Evolutionary conservation across 805 yeast species (phyloP).

Genomic region (Jamesozyma gamospora): DNA sequence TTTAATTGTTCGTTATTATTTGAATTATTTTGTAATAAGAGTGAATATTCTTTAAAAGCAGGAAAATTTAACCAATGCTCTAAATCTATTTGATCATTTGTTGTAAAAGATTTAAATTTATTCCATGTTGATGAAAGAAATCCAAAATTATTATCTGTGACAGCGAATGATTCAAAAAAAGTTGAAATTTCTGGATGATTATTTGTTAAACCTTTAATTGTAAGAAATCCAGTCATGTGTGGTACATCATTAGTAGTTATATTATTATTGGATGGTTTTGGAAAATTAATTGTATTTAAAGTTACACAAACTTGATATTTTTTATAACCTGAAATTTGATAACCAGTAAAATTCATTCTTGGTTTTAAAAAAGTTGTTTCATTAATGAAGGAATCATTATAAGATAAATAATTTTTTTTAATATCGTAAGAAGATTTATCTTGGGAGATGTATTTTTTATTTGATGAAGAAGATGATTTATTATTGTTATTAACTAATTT

Average conservation of each 20-base stretch:
- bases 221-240: constrained; percentile 50
- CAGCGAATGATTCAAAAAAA: constrained; percentile 44
- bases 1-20: constrained; percentile 6
- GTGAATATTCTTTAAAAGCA: constrained; percentile 31
- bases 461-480: background rate
- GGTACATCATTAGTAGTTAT: constrained; percentile 6
- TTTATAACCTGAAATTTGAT: constrained; percentile 28
- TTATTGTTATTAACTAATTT: background rate
- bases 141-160: constrained; percentile 16
- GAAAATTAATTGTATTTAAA: constrained; percentile 47
- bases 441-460: constrained; percentile 5
- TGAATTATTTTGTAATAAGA: background rate
- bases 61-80: constrained; percentile 59
- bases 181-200: constrained; percentile 65
- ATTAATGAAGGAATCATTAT: constrained; percentile 1
- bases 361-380: constrained; percentile 20
- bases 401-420: background rate
- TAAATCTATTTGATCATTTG: constrained; percentile 49
- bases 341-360: constrained; percentile 26
- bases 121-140: constrained; percentile 24
- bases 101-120: constrained; percentile 41
- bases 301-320: constrained; percentile 45
- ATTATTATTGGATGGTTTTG: constrained; percentile 3
- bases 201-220: constrained; percentile 58
- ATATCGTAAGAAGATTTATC: too few relatives aligned